Evolutionary conservation across 2,329 filamentous ascomycete genomes (phyloP), one percentile per base, ranked within the genome.

Genomic region (Colletotrichum spinosum): DNA sequence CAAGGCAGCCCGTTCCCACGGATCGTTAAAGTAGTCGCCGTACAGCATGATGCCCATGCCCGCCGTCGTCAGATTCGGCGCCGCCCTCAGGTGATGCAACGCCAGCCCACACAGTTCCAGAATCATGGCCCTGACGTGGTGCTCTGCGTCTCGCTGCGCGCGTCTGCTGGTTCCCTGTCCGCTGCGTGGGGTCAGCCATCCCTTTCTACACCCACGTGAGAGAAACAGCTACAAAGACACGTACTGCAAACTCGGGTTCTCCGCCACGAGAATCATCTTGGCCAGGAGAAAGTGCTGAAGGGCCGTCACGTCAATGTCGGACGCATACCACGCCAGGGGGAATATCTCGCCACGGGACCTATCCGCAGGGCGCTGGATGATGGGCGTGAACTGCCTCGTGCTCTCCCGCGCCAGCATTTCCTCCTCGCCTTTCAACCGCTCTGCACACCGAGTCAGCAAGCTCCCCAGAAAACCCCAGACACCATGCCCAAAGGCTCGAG

Each of bases 31-130:
- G 51, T 78, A 80, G 55, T 80, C 78, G 1, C 78, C 77, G 34
- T 80, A 80, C n/a, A 80, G 63, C 69, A 79, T 76, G 65, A 80
- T 79, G 5, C 78, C 77, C 41, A 80, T 76, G 0, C 75, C 76
- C 0, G 78, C 76, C 7, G 80, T 78, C 3, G 80, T 75, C 2
- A 80, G 71, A 1, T 77, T 77, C 0, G 78, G 78, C 0, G 78
- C 77, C 3, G 75, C 79, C 0, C 70, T 73, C 0, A 77, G 75
- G 44, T 80, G 77, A 49, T 78, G 79, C 10, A 80, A 70, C 3
- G 77, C 76, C 11, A 80, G 78, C n/a, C 78, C 78, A 42, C 78
- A 79, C 1, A 80, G 71, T 54, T 80, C 77, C 0, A 80, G 70
- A 41, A 79, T 73, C 64, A 80, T 73, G 8, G 72, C 65, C 3